Evolutionary conservation across 2,329 filamentous ascomycete species (phyloP).

Genomic region (Pseudogymnoascus sp.): DNA sequence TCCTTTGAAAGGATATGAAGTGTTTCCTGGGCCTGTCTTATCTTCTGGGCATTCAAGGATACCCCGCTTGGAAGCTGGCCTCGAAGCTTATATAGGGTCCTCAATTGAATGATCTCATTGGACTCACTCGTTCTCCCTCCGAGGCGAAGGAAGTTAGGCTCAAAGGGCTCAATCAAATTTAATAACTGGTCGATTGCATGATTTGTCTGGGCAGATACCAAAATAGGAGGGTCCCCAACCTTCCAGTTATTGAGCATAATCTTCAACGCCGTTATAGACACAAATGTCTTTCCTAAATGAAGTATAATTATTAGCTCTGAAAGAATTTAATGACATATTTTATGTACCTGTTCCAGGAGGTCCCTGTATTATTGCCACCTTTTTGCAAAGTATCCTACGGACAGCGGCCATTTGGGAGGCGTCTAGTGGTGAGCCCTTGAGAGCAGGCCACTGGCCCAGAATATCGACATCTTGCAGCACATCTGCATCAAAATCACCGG

Average conservation of each 20-base stretch:
- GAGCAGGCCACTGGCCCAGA: constrained; percentile 43
- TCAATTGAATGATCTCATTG: constrained; percentile 54
- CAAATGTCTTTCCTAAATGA: constrained; percentile 57
- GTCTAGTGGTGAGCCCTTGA: constrained; percentile 48
- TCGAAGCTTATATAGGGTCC: constrained; percentile 46
- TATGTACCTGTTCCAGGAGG: constrained; percentile 51
- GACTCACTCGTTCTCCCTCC: constrained; percentile 26
- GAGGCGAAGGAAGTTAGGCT: constrained; percentile 53
- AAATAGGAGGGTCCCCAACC: constrained; percentile 53
- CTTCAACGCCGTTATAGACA: constrained; percentile 64
- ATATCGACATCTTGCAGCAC: constrained; percentile 42
- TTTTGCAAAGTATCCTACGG: constrained; percentile 59
- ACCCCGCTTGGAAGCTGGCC: not conserved
- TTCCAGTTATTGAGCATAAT: constrained; percentile 53
- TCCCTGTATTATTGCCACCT: constrained; percentile 71
- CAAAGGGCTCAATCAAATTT: constrained; percentile 36
- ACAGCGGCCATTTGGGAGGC: constrained; percentile 62
- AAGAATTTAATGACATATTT: not conserved
- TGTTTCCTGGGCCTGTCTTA: constrained; percentile 21
- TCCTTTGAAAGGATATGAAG: constrained; percentile 10
- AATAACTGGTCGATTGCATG: constrained; percentile 82
- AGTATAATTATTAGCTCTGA: not conserved
- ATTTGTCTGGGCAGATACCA: constrained; percentile 82
- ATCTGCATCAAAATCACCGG: constrained; percentile 21
- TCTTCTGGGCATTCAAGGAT: too few relatives aligned